Percentiles rank a stretch among this genome's conserved stretches.
phyloP scores from a whole-genome alignment of 1,284 basidiomycete genomes.

The Sporisorium exsertum region DNA sequence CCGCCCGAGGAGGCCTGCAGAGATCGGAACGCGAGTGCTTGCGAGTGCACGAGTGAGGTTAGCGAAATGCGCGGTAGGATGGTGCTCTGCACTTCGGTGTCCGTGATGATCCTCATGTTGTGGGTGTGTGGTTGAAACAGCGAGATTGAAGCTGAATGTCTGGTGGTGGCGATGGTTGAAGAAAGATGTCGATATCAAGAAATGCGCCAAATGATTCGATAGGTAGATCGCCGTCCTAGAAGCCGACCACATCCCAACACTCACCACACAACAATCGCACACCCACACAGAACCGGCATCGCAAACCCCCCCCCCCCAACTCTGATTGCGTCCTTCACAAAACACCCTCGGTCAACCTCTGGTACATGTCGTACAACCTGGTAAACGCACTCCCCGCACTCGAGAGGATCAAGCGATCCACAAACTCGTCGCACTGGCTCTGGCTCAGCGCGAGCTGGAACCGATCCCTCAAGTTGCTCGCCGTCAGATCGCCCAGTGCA shows the following conservation, averaged over 20 bases:
- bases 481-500: constrained; percentile 88
- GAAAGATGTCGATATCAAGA: background rate
- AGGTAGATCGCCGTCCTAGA: background rate
- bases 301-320: no score
- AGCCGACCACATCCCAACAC: no score
- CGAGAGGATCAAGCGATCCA: constrained; percentile 70
- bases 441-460: constrained; percentile 93
- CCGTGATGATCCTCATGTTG: constrained; percentile 6
- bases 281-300: no score
- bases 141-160: no score
- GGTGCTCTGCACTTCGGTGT: background rate
- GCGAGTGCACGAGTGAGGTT: background rate
- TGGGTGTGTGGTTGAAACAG: no score
- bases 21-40: constrained; percentile 16
- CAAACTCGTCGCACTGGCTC: constrained; percentile 85
- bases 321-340: constrained; percentile 24
- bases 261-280: no score
- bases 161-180: no score
- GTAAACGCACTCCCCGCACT: constrained; percentile 67
- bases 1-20: background rate
- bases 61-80: background rate
- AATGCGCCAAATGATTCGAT: background rate
- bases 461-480: constrained; percentile 84
- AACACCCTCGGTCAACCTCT: constrained; percentile 63
- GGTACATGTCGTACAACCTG: constrained; percentile 67